A percentile compares a stretch with the other conserved stretches of the same genome.
Conservation (phyloP, 2,329 filamentous ascomycete species). For the Rachicladosporium sp. region DNA sequence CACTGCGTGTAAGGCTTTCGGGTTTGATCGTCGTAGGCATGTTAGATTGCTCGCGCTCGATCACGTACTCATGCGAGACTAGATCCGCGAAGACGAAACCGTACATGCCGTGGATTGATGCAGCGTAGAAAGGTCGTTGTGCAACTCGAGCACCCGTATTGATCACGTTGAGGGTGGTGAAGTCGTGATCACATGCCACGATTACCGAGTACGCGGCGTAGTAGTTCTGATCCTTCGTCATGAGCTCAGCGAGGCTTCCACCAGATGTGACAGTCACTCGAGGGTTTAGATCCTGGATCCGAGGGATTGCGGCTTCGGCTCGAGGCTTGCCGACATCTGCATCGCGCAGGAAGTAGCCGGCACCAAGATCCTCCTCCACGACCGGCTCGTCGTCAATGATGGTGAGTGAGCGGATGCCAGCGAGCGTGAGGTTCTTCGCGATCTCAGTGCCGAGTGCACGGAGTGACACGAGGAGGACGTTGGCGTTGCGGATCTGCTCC, state of each 20-base stretch:
- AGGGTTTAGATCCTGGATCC: slow-evolving; percentile 77
- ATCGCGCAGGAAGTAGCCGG: slow-evolving; percentile 60
- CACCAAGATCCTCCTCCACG: slow-evolving; percentile 62
- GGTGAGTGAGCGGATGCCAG: slow-evolving; percentile 81
- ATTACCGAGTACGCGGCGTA: slow-evolving; percentile 72
- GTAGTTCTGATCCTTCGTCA: slow-evolving; percentile 61
- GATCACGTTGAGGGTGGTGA: slow-evolving; percentile 61
- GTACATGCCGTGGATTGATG: slow-evolving; percentile 77
- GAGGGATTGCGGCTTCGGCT: slow-evolving; percentile 64
- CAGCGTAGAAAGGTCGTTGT: slow-evolving; percentile 75
- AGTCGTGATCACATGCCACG: slow-evolving; percentile 78
- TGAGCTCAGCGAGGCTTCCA: slow-evolving; percentile 44
- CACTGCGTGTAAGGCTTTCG: slow-evolving; percentile 67
- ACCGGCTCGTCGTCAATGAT: slow-evolving; percentile 69
- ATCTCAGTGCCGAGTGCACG: slow-evolving; percentile 86
- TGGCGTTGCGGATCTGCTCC: slow-evolving; percentile 72
- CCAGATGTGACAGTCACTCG: slow-evolving; percentile 56
- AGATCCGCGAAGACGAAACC: slow-evolving; percentile 93
- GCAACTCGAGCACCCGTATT: slow-evolving; percentile 77
- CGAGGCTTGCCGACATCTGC: slow-evolving; percentile 68
- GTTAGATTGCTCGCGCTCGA: slow-evolving; percentile 76
- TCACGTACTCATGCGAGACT: slow-evolving; percentile 77
- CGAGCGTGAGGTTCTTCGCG: slow-evolving; percentile 92
- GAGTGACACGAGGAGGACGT: slow-evolving; percentile 79
- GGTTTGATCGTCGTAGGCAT: slow-evolving; percentile 42